A percentile compares a stretch with the other conserved stretches of the same genome.
Evolutionary conservation across 2,329 filamentous ascomycete species (phyloP).

Genomic region (Fusarium poae): DNA sequence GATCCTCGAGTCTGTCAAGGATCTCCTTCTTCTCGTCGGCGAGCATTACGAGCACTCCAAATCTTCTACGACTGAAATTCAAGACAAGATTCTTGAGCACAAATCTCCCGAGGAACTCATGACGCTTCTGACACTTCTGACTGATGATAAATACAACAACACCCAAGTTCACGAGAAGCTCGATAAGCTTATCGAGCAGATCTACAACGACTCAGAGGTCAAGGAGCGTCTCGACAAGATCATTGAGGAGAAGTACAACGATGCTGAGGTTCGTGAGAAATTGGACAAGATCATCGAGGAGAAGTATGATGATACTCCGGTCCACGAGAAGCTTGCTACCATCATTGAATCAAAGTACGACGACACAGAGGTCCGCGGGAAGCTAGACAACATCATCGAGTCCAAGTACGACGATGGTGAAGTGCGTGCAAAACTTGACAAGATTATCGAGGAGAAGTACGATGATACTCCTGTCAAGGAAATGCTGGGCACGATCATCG

Average conservation of each 20-base stretch:
- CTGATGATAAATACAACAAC: conserved; percentile 63
- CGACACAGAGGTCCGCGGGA: conserved; percentile 49
- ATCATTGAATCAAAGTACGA: conserved; percentile 53
- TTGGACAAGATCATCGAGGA: conserved; percentile 29
- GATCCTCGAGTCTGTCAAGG: conserved; percentile 86
- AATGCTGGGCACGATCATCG: conserved; percentile 46
- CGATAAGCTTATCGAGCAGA: conserved; percentile 45
- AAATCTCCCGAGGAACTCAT: conserved; percentile 69
- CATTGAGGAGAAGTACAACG: conserved; percentile 28
- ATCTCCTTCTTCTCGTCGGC: conserved; percentile 84
- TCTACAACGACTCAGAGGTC: conserved; percentile 48
- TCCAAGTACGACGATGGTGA: conserved; percentile 71
- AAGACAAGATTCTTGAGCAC: conserved; percentile 72
- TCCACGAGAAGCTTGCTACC: conserved; percentile 65
- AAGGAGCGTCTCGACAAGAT: conserved; percentile 48
- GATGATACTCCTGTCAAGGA: conserved; percentile 31
- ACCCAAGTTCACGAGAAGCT: conserved; percentile 52
- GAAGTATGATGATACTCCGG: conserved; percentile 68
- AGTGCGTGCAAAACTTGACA: conserved; percentile 65
- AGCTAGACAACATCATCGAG: conserved; percentile 49
- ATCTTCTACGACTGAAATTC: conserved; percentile 67
- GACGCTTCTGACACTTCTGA: conserved; percentile 62
- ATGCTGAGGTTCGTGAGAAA: conserved; percentile 23
- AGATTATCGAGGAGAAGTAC: conserved; percentile 52
- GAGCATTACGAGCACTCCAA: conserved; percentile 93